A percentile compares a stretch with the other conserved stretches of the same genome.
Evolutionary conservation across 257 asterid species (phyloP).

Genomic region (Henckelia pumila): DNA sequence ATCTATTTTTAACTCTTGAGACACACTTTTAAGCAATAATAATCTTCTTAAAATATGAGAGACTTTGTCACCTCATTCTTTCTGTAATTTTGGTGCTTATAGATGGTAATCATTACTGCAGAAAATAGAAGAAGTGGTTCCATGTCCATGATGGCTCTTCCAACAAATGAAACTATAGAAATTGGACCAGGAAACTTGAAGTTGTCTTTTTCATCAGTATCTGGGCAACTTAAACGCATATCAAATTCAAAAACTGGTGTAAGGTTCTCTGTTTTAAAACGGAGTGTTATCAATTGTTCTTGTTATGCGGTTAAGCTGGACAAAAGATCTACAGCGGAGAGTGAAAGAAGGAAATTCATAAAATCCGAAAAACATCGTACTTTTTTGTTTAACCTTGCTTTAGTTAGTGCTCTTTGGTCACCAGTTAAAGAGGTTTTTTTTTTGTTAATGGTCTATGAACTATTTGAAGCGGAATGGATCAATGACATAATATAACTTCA

Average conservation of each 20-base stretch:
- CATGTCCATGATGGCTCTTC: constrained; percentile 28
- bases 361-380: too few relatives aligned
- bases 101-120: constrained; percentile 32
- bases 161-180: constrained; percentile 43
- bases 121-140: constrained; percentile 33
- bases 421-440: background rate
- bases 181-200: constrained; percentile 79
- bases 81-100: constrained; percentile 1
- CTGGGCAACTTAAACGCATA: constrained; percentile 79
- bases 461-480: background rate
- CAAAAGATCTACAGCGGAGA: background rate
- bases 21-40: background rate
- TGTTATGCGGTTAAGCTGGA: constrained; percentile 12
- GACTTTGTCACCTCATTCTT: background rate
- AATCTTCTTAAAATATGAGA: background rate
- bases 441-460: background rate
- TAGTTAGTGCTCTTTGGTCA: background rate
- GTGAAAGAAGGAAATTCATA: background rate
- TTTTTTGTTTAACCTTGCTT: too few relatives aligned
- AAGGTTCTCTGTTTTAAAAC: constrained; percentile 23
- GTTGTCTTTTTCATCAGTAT: constrained; percentile 58
- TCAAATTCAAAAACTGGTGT: constrained; percentile 68
- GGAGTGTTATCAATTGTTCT: background rate
- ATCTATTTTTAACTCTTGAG: too few relatives aligned
- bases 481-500: background rate